Percentiles rank a stretch among this genome's conserved stretches.
Conservation (phyloP, 2,329 filamentous ascomycete genomes). For the Ceratocystis smalleyi region DNA sequence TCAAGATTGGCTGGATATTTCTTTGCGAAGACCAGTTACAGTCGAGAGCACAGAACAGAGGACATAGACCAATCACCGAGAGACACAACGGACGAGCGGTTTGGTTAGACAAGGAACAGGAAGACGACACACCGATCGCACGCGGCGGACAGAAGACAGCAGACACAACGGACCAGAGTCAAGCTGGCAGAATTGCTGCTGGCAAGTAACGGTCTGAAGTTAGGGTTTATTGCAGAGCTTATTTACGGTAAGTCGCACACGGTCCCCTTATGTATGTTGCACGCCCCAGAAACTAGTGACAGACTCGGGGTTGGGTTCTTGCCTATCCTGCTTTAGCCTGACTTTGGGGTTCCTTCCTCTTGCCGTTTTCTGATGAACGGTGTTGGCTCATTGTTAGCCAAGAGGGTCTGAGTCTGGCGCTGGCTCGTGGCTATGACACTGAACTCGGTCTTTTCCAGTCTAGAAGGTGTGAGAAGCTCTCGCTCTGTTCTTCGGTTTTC, state of each 20-base stretch:
- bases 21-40: neutral
- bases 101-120: too few species aligned
- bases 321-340: neutral
- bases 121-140: too few species aligned
- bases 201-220: neutral
- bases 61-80: neutral
- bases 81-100: too few species aligned
- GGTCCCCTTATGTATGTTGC: neutral
- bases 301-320: constrained; percentile 1
- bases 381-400: neutral
- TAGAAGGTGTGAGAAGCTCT: neutral
- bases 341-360: neutral
- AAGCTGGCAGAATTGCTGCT: neutral
- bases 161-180: neutral
- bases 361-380: neutral
- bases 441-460: neutral
- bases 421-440: neutral
- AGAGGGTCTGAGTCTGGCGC: neutral
- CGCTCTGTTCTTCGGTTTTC: neutral
- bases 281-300: neutral
- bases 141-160: neutral
- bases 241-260: constrained; percentile 5
- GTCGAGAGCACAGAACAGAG: neutral
- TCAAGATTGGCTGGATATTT: neutral
- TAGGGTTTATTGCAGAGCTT: neutral